These are phyloP conservation scores for Musa itinerans DNA, from an alignment of 176 grass and related monocot species.

Conservation along the genomic window DNA sequence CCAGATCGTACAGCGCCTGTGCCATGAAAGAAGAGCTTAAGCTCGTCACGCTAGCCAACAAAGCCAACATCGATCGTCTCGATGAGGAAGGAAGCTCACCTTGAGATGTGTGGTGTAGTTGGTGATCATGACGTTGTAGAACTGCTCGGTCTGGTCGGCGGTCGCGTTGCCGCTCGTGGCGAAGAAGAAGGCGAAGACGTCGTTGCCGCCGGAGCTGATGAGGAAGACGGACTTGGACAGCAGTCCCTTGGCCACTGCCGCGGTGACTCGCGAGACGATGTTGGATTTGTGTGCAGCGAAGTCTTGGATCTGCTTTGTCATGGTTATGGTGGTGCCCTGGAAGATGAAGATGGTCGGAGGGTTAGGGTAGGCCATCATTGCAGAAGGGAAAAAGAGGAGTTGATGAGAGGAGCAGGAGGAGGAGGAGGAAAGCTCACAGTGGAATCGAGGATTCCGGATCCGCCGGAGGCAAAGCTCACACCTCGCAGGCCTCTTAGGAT, in stretches of 20 bases:
- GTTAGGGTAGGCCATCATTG: not conserved
- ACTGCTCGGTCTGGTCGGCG: constrained; percentile 15
- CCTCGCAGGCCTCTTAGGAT: constrained; percentile 26
- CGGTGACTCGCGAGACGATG: constrained; percentile 9
- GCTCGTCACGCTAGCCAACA: not conserved
- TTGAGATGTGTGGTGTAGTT: constrained; percentile 32
- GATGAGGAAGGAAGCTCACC: constrained; percentile 17
- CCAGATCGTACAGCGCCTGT: constrained; percentile 24
- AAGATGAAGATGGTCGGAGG: not conserved
- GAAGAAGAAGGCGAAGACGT: constrained; percentile 65
- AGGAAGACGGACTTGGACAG: constrained; percentile 50
- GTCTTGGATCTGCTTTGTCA: constrained; percentile 29
- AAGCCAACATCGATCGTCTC: not conserved
- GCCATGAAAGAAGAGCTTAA: not conserved
- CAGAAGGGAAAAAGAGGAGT: not conserved
- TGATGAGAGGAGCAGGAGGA: too few species aligned
- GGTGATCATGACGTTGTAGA: constrained; percentile 28
- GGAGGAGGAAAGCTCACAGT: constrained; percentile 9
- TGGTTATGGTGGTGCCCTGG: constrained; percentile 16
- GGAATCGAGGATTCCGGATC: constrained; percentile 37
- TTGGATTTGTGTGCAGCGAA: constrained; percentile 17
- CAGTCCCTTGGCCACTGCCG: not conserved
- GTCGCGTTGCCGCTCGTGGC: constrained; percentile 31
- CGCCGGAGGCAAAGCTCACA: constrained; percentile 43
- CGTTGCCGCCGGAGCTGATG: constrained; percentile 67